A percentile compares a stretch with the other conserved stretches of the same genome.
Evolutionary conservation across 2,329 filamentous ascomycete genomes (phyloP).

Genomic region (Westerdykella sp.): DNA sequence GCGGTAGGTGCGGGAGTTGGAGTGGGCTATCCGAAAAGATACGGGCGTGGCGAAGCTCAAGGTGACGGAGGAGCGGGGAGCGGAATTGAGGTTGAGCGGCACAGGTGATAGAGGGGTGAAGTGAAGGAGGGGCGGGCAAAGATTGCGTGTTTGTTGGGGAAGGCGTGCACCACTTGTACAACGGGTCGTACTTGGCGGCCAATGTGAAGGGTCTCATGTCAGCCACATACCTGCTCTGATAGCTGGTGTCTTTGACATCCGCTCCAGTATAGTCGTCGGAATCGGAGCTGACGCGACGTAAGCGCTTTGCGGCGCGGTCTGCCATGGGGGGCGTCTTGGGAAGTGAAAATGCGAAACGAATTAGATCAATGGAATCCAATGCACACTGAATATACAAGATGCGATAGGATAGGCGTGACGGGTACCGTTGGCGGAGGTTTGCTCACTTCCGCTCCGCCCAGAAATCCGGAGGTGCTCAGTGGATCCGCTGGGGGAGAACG

Average conservation of each 20-base stretch:
- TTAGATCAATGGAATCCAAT: background rate
- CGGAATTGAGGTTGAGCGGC: background rate
- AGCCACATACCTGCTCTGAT: conserved; percentile 27
- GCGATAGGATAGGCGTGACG: background rate
- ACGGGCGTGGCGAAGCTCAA: background rate
- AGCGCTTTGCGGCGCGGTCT: conserved; percentile 34
- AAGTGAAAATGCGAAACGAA: background rate
- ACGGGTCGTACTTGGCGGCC: background rate
- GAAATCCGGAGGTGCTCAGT: no score
- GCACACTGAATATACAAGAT: no score
- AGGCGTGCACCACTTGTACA: background rate
- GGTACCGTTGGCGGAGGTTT: background rate
- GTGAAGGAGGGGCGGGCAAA: background rate
- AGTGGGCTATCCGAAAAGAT: background rate
- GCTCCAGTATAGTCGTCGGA: conserved; percentile 30
- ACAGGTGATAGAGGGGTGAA: background rate
- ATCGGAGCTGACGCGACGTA: conserved; percentile 38
- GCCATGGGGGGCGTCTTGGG: conserved; percentile 13
- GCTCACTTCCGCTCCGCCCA: no score
- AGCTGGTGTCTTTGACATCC: conserved; percentile 30
- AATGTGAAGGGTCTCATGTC: conserved; percentile 1
- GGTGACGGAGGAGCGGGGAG: background rate
- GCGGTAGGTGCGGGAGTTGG: conserved; percentile 3
- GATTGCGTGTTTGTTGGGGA: background rate
- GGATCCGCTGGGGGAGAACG: no score